phyloP scores from a whole-genome alignment of 2,329 filamentous ascomycete genomes.

The Shiraia bambusicola region DNA sequence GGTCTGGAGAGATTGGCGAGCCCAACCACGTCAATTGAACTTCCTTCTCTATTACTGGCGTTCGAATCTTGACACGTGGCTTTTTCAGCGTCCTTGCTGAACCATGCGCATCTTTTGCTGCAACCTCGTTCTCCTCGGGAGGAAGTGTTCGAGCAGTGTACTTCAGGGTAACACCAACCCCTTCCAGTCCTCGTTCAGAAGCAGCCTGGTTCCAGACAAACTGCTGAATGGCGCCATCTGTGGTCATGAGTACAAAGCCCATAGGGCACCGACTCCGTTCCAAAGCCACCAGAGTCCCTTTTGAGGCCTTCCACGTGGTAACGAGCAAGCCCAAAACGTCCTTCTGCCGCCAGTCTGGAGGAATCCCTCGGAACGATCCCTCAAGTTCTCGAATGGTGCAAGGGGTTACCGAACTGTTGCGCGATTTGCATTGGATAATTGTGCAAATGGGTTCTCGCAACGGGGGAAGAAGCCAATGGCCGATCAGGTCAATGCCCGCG shows the following conservation, averaged over 20 bases:
- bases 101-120: constrained; percentile 6
- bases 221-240: constrained; percentile 62
- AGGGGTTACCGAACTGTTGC: constrained; percentile 53
- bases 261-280: constrained; percentile 68
- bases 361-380: constrained; percentile 74
- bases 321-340: constrained; percentile 70
- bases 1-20: constrained; percentile 35
- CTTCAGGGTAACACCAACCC: constrained; percentile 44
- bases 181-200: constrained; percentile 63
- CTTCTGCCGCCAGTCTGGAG: constrained; percentile 67
- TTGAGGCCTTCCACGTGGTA: constrained; percentile 69
- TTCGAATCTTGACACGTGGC: constrained; percentile 11
- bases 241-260: constrained; percentile 66
- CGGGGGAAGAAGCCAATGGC: constrained; percentile 61
- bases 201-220: constrained; percentile 72
- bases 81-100: constrained; percentile 5
- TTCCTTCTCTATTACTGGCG: constrained; percentile 31
- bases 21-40: constrained; percentile 44
- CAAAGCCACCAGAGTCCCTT: constrained; percentile 74
- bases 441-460: constrained; percentile 44
- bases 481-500: constrained; percentile 72
- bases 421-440: constrained; percentile 70
- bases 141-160: constrained; percentile 28
- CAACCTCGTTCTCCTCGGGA: constrained; percentile 8
- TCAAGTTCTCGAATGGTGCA: constrained; percentile 72